phyloP scores from a whole-genome alignment of 257 asterid genomes.

The Capsicum chinense region DNA sequence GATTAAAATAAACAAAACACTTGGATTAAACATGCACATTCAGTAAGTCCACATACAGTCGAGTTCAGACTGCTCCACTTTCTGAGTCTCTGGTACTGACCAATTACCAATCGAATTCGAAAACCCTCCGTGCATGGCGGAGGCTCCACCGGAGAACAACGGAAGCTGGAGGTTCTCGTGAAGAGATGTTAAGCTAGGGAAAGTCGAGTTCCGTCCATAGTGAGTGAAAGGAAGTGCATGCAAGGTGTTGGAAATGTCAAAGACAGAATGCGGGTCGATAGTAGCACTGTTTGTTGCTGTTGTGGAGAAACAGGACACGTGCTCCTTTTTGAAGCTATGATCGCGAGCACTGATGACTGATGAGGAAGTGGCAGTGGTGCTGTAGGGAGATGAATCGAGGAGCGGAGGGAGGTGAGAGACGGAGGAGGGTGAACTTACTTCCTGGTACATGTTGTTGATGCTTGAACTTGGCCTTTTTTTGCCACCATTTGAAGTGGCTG shows the following conservation, averaged over 20 bases:
- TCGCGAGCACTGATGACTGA: constrained; percentile 22
- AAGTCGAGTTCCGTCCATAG: constrained; percentile 45
- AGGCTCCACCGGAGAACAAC: constrained; percentile 44
- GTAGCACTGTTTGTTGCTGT: constrained; percentile 29
- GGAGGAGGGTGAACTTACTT: constrained; percentile 72
- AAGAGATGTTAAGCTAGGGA: constrained; percentile 66
- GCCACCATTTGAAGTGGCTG: constrained; percentile 42
- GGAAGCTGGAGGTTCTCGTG: constrained; percentile 71
- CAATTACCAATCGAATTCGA: constrained; percentile 31
- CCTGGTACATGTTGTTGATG: constrained; percentile 38
- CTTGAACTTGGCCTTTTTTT: constrained; percentile 50
- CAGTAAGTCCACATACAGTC: constrained; percentile 84
- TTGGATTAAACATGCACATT: background rate
- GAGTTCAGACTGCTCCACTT: constrained; percentile 58
- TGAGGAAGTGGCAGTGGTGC: constrained; percentile 44
- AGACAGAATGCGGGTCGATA: constrained; percentile 48
- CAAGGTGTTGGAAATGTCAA: constrained; percentile 41
- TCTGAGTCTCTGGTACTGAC: constrained; percentile 47
- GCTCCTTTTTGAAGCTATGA: constrained; percentile 66
- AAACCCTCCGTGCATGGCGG: constrained; percentile 42
- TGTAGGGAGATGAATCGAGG: constrained; percentile 54
- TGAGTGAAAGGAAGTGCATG: constrained; percentile 35
- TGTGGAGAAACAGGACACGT: constrained; percentile 99
- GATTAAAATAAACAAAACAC: too few relatives aligned
- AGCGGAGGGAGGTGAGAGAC: constrained; percentile 75